These are phyloP conservation scores for Leccinum fibrillosum DNA, from an alignment of 768 basidiomycete species.

Conservation along the genomic window DNA sequence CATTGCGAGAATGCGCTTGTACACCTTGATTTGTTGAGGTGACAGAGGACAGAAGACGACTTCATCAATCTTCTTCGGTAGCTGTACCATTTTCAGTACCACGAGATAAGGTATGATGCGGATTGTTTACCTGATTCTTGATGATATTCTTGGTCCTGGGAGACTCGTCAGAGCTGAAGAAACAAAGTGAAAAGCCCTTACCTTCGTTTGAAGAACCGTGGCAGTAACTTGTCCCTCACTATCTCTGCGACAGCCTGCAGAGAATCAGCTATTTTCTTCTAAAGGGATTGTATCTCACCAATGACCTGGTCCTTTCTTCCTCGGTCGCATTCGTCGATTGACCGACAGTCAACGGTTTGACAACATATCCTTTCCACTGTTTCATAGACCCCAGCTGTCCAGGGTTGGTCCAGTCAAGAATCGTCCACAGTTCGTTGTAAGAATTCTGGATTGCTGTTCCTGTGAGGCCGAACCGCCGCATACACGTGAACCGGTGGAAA, in stretches of 20 bases:
- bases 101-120: not conserved
- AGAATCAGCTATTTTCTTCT: slow-evolving; percentile 1
- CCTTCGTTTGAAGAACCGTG: slow-evolving; percentile 82
- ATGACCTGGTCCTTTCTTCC: slow-evolving; percentile 54
- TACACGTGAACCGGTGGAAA: slow-evolving; percentile 66
- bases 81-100: slow-evolving; percentile 36
- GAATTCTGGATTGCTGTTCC: slow-evolving; percentile 85
- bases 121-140: slow-evolving; percentile 50
- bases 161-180: not conserved
- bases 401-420: slow-evolving; percentile 91
- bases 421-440: slow-evolving; percentile 88
- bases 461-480: slow-evolving; percentile 78
- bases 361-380: slow-evolving; percentile 77
- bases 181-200: slow-evolving; percentile 21
- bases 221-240: slow-evolving; percentile 67
- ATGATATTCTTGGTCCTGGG: slow-evolving; percentile 74
- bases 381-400: slow-evolving; percentile 65
- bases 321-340: slow-evolving; percentile 66
- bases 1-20: slow-evolving; percentile 66
- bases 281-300: slow-evolving; percentile 33
- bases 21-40: slow-evolving; percentile 62
- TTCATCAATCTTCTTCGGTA: slow-evolving; percentile 85
- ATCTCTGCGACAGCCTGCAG: slow-evolving; percentile 54
- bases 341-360: slow-evolving; percentile 61
- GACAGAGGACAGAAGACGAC: slow-evolving; percentile 94